phyloP scores from a whole-genome alignment of 768 basidiomycete genomes.

The Mrakia gelida region DNA sequence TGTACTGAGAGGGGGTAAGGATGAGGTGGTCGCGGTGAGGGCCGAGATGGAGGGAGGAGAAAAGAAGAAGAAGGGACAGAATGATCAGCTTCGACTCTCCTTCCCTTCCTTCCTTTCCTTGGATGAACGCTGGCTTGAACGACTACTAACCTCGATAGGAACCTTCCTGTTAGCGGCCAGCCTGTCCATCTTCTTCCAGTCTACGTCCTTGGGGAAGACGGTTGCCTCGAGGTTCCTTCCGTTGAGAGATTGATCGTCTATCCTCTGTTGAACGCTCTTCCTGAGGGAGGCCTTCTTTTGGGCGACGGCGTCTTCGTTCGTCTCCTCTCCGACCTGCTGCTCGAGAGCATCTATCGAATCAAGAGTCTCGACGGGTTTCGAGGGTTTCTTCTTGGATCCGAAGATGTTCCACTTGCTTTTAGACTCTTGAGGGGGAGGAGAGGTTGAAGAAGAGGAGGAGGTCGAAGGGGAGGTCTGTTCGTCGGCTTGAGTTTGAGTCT shows the following conservation, averaged over 20 bases:
- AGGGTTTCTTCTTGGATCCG: background rate
- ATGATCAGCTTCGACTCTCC: background rate
- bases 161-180: background rate
- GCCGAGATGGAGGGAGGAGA: background rate
- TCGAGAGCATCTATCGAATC: background rate
- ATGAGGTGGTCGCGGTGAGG: background rate
- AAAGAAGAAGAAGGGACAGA: too few species aligned
- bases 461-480: too few species aligned
- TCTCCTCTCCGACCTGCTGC: background rate
- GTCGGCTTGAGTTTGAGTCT: background rate
- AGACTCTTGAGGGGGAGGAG: background rate
- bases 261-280: background rate
- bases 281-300: background rate
- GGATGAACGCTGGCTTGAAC: too few species aligned
- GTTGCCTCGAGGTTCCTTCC: background rate
- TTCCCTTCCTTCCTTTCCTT: background rate
- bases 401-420: background rate
- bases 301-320: background rate
- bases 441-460: background rate
- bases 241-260: background rate
- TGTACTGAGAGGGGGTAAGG: conserved; percentile 59
- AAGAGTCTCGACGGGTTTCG: background rate
- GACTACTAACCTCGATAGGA: background rate
- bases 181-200: background rate
- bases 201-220: background rate